Conservation (phyloP, 306 rosid genomes). For the Elaeagnus macrophylla region DNA sequence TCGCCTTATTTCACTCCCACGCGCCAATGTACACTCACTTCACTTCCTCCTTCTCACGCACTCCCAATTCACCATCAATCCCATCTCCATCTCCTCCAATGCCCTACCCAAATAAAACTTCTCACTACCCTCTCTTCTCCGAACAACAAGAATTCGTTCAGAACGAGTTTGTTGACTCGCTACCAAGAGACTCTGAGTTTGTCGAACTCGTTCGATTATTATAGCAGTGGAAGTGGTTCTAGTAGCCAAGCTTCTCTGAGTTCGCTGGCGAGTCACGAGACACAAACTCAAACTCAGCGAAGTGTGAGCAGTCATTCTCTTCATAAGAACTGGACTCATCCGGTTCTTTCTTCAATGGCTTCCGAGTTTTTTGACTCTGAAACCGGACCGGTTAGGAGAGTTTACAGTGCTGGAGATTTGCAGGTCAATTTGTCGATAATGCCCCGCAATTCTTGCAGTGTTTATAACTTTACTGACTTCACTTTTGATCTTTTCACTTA, state of each 20-base stretch:
- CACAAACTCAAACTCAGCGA: slow-evolving; percentile 33
- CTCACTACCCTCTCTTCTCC: slow-evolving; percentile 6
- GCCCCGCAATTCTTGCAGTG: too few relatives aligned
- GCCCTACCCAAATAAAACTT: slow-evolving; percentile 9
- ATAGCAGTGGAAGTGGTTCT: slow-evolving; percentile 49
- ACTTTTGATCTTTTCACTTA: too few relatives aligned
- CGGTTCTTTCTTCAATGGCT: slow-evolving; percentile 27
- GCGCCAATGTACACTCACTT: slow-evolving; percentile 51
- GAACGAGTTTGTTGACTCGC: slow-evolving; percentile 19
- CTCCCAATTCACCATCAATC: slow-evolving; percentile 19
- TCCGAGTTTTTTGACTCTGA: slow-evolving; percentile 23
- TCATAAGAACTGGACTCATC: slow-evolving; percentile 29
- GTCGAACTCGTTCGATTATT: slow-evolving; percentile 29
- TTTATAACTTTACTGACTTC: too few relatives aligned
- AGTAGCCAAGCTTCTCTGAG: slow-evolving; percentile 58
- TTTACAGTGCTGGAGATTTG: slow-evolving; percentile 55
- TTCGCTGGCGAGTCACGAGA: slow-evolving; percentile 21
- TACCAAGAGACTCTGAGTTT: slow-evolving; percentile 21
- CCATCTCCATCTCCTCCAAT: neutral
- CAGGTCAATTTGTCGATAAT: slow-evolving; percentile 27
- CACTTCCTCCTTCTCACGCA: slow-evolving; percentile 28
- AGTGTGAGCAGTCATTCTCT: slow-evolving; percentile 56
- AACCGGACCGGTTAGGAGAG: slow-evolving; percentile 44
- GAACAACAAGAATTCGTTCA: slow-evolving; percentile 12
- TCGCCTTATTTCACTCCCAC: slow-evolving; percentile 8